These are phyloP conservation scores for Narthecium ossifragum DNA, from an alignment of 106 monocot genomes.

Conservation along the genomic window DNA sequence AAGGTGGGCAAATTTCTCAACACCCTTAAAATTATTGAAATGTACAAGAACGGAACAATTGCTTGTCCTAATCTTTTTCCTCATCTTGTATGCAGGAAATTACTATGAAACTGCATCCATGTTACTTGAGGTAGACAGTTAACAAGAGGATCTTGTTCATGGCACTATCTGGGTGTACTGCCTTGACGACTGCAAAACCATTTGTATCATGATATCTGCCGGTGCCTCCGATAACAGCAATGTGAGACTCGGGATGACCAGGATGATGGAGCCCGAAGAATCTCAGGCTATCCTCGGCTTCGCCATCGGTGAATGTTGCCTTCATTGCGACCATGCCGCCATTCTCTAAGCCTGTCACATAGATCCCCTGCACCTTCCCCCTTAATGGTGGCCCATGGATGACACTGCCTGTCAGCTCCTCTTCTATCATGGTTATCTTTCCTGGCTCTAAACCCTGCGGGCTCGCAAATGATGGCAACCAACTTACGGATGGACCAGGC, in stretches of 20 bases:
- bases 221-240: constrained; percentile 53
- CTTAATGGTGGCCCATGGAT: not conserved
- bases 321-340: constrained; percentile 40
- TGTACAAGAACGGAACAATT: too few species aligned
- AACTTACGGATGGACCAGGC: constrained; percentile 4
- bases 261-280: constrained; percentile 40
- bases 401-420: constrained; percentile 19
- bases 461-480: constrained; percentile 17
- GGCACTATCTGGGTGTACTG: not conserved
- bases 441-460: constrained; percentile 19
- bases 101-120: not conserved
- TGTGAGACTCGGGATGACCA: constrained; percentile 26
- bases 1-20: too few species aligned
- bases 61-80: too few species aligned
- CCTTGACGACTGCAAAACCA: constrained; percentile 37
- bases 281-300: constrained; percentile 24
- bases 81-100: too few species aligned
- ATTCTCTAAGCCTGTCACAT: constrained; percentile 22
- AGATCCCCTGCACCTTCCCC: constrained; percentile 37
- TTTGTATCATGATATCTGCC: constrained; percentile 40
- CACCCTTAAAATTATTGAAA: too few species aligned
- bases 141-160: constrained; percentile 25
- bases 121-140: constrained; percentile 39
- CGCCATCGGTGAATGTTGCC: constrained; percentile 17
- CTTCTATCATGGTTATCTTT: constrained; percentile 22